Base-by-base conservation (phyloP, 768 basidiomycete genomes). In the Exidia glandulosa region DNA sequence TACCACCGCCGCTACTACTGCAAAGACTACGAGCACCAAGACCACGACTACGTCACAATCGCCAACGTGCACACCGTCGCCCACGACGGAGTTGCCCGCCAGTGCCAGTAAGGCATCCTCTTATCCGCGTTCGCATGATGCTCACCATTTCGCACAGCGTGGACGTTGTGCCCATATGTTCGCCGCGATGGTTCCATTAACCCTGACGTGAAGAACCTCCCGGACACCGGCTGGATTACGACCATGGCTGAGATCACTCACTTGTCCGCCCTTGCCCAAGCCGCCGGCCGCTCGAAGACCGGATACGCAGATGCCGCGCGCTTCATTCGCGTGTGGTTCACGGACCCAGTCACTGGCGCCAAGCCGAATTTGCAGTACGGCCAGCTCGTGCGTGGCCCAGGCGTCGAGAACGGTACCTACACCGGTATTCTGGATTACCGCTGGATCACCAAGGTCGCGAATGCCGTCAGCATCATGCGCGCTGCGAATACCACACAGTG, bases 401-500 rank as follows among this genome's bases (percentile, higher is more conserved):
- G 79, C 1, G 65, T 69, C 32, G 66, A 66, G 9, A 59, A 66
- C 5, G 83, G 83, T 16, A 76, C 77, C 13, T 81, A 76, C 66
- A 80, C 80, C 12, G 83, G 82, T 3, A 68, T 82, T 9, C 70
- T 85, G 56, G 85, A 88, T 66, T 67, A 85, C 23, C 82, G 82
- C 63, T 73, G 78, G 57, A 78, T 86, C 73, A 69, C 79, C 57
- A 83, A 81, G 67, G 66, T 82, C 31, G 70, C 73, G 45, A 82
- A 81, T 60, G 74, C 67, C 9, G 71, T 83, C n/a, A 57, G 69
- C 58, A 63, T 82, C 34, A 56, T 83, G 57, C 74, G 75, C 60
- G 67, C 78, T 57, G 75, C 73, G 3, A 73, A 75, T 2, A 77
- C 77, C 48, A 63, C 78, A 0, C 76, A 77, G 56, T 87, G 83